Conservation (phyloP, 2,329 filamentous ascomycete species). For the Lithohypha guttulata region DNA sequence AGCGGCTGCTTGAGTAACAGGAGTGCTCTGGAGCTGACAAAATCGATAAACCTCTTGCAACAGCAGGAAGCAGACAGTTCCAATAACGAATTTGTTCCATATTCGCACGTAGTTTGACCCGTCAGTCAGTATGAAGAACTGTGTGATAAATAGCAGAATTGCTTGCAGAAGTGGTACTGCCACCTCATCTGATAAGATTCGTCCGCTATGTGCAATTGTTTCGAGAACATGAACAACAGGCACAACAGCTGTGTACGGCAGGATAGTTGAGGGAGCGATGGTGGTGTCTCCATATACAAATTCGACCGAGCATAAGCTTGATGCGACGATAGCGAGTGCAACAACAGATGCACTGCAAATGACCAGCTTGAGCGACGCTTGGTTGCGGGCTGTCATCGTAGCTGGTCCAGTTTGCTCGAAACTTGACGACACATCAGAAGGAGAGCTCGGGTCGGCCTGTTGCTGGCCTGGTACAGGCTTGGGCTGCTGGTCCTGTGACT, state of each 20-base stretch:
- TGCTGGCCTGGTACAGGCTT: no score
- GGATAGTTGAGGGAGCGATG: constrained; percentile 2
- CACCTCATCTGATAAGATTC: no score
- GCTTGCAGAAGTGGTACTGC: no score
- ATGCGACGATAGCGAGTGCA: constrained; percentile 2
- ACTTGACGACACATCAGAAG: background rate
- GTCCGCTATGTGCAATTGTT: no score
- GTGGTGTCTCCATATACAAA: background rate
- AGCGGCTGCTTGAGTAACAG: background rate
- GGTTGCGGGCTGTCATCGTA: background rate
- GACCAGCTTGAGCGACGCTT: constrained; percentile 1
- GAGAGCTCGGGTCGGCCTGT: no score
- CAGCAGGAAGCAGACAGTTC: constrained; percentile 14
- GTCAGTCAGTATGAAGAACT: no score
- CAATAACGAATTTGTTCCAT: constrained; percentile 19
- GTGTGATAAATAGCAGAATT: no score
- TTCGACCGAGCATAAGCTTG: constrained; percentile 1
- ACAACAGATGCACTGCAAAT: constrained; percentile 10
- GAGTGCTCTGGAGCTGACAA: constrained; percentile 1
- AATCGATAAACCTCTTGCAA: constrained; percentile 12
- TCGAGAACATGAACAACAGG: constrained; percentile 12
- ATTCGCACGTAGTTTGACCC: constrained; percentile 13
- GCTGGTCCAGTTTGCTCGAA: background rate
- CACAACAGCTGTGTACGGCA: constrained; percentile 12
- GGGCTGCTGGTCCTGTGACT: background rate